Conservation (phyloP, 306 rosid species). For the Fagus crenata region DNA sequence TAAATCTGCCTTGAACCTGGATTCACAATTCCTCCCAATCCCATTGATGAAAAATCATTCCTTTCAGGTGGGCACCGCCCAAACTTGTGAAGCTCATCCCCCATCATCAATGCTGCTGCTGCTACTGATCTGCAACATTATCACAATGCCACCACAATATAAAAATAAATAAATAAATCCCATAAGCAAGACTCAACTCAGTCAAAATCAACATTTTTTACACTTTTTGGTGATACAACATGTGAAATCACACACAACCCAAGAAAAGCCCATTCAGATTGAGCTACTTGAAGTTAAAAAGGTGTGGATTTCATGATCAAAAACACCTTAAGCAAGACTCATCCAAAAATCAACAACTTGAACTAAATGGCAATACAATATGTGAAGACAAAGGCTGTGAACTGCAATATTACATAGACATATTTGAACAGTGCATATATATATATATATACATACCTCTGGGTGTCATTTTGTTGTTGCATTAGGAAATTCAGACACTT, state of each 20-base stretch:
- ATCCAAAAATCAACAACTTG: background rate
- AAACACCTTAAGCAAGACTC: background rate
- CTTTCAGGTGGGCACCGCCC: slow-evolving; percentile 67
- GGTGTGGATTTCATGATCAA: background rate
- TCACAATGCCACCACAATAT: slow-evolving; percentile 6
- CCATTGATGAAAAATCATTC: slow-evolving; percentile 61
- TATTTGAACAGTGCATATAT: too few relatives aligned
- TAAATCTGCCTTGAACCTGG: slow-evolving; percentile 94
- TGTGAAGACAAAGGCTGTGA: background rate
- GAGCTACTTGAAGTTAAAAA: background rate
- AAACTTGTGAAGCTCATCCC: slow-evolving; percentile 67
- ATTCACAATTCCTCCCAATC: slow-evolving; percentile 62
- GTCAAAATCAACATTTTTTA: background rate
- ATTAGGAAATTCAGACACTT: slow-evolving; percentile 66
- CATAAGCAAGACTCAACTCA: background rate
- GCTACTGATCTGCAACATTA: slow-evolving; percentile 47
- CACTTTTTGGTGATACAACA: background rate
- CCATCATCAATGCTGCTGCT: slow-evolving; percentile 60
- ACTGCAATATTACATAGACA: background rate
- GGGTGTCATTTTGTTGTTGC: slow-evolving; percentile 74
- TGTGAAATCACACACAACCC: background rate
- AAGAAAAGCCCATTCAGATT: background rate
- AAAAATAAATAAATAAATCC: background rate
- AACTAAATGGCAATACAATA: background rate
- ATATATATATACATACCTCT: slow-evolving; percentile 34